Conservation (phyloP, 1,284 basidiomycete species). For the Ceratobasidium sp. region DNA sequence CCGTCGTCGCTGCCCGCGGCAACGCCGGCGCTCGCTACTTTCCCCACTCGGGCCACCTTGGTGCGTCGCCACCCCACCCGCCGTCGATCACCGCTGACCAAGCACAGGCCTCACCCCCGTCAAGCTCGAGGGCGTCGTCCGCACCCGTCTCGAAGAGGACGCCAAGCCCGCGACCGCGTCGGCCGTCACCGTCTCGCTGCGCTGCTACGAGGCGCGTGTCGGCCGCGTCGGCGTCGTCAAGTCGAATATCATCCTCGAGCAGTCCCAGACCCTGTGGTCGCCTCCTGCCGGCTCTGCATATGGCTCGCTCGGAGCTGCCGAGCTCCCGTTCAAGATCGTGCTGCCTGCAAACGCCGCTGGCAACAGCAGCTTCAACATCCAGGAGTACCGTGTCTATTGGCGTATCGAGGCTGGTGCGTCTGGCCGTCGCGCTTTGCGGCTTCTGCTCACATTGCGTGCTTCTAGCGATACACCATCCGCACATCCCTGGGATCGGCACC, state of each 20-base stretch:
- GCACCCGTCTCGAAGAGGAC: slow-evolving; percentile 76
- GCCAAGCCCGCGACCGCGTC: slow-evolving; percentile 70
- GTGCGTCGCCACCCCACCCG: slow-evolving; percentile 1
- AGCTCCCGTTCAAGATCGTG: slow-evolving; percentile 75
- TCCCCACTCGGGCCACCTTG: slow-evolving; percentile 79
- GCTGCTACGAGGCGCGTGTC: slow-evolving; percentile 80
- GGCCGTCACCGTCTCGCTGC: slow-evolving; percentile 71
- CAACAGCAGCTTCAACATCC: slow-evolving; percentile 74
- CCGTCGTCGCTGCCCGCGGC: slow-evolving; percentile 58
- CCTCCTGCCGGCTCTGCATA: slow-evolving; percentile 58
- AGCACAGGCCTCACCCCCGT: slow-evolving; percentile 70
- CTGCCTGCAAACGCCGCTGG: slow-evolving; percentile 68
- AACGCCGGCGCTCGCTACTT: slow-evolving; percentile 76
- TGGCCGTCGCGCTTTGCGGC: slow-evolving; percentile 45
- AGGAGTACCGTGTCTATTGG: slow-evolving; percentile 83
- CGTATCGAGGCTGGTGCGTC: slow-evolving; percentile 79
- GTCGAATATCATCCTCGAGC: slow-evolving; percentile 73
- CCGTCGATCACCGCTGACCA: neutral
- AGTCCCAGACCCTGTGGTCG: slow-evolving; percentile 72
- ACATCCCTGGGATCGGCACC: slow-evolving; percentile 68
- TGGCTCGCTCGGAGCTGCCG: slow-evolving; percentile 67
- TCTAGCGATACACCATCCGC: slow-evolving; percentile 71
- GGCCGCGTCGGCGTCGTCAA: slow-evolving; percentile 66
- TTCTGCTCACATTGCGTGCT: slow-evolving; percentile 47
- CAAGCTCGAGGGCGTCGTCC: slow-evolving; percentile 78